Evolutionary conservation across 352 stramenopile species (phyloP).

Genomic region (Globisporangium parvum): DNA sequence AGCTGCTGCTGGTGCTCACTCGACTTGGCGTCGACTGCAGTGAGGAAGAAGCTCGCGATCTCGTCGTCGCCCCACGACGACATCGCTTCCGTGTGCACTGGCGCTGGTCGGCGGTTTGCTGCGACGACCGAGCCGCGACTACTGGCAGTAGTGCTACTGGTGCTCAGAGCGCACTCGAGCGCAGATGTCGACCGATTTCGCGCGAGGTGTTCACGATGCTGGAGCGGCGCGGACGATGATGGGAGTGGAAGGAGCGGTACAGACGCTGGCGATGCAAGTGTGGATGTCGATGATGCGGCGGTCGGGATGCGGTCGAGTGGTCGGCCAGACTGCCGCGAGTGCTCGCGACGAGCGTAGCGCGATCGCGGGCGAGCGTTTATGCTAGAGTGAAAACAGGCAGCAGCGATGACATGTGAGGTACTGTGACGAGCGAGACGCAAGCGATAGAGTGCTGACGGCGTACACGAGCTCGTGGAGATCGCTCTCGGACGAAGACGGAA

Average conservation of each 20-base stretch:
- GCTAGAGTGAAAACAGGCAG: conserved; percentile 10
- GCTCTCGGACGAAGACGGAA: conserved; percentile 13
- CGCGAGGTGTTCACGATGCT: conserved; percentile 1
- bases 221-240: background rate
- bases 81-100: conserved; percentile 1
- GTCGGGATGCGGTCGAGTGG: conserved; percentile 31
- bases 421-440: too few relatives aligned
- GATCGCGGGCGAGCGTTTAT: conserved; percentile 42
- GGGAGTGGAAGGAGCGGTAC: background rate
- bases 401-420: conserved; percentile 6
- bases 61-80: conserved; percentile 28
- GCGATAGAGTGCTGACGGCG: background rate
- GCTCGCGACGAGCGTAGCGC: conserved; percentile 47
- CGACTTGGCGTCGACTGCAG: conserved; percentile 48
- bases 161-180: background rate
- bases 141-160: background rate
- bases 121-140: background rate
- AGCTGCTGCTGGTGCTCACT: conserved; percentile 23
- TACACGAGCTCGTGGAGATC: conserved; percentile 15
- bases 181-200: conserved; percentile 8
- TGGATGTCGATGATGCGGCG: conserved; percentile 1
- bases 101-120: background rate
- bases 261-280: background rate
- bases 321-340: conserved; percentile 20
- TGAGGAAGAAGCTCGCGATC: conserved; percentile 65